Conservation (phyloP, 805 yeast genomes). For the Cyberlindnera xylosilytica region DNA sequence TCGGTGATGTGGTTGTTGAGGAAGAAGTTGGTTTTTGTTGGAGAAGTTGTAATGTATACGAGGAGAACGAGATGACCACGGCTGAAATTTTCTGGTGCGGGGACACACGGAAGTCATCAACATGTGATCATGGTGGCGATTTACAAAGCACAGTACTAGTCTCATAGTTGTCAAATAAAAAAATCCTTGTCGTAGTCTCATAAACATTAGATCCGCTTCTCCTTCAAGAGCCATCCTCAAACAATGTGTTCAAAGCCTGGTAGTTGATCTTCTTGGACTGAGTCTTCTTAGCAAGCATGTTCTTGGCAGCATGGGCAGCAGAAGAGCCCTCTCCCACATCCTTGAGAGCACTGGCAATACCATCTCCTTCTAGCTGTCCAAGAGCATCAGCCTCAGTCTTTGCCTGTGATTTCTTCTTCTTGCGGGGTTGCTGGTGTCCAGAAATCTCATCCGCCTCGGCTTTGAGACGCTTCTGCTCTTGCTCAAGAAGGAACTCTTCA, state of each 20-base stretch:
- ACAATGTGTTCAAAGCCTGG: slow-evolving; percentile 62
- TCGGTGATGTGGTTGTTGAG: neutral
- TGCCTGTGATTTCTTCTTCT: slow-evolving; percentile 40
- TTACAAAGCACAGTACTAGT: too few relatives aligned
- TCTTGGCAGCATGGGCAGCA: slow-evolving; percentile 78
- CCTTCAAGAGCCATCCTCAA: slow-evolving; percentile 22
- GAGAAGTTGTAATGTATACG: too few relatives aligned
- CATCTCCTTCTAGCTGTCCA: slow-evolving; percentile 30
- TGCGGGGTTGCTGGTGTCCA: slow-evolving; percentile 63
- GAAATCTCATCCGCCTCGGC: slow-evolving; percentile 83
- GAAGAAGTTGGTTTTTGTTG: neutral
- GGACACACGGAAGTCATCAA: too few relatives aligned
- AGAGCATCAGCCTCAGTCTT: slow-evolving; percentile 31
- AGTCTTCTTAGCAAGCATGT: slow-evolving; percentile 69
- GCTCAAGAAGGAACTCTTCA: slow-evolving; percentile 79
- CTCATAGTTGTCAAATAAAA: too few relatives aligned
- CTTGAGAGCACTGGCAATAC: slow-evolving; percentile 41
- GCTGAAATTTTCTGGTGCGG: too few relatives aligned
- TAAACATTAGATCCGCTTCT: too few relatives aligned
- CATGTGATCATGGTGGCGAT: too few relatives aligned
- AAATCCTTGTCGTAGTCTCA: neutral
- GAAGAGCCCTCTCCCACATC: slow-evolving; percentile 42
- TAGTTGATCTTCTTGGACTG: slow-evolving; percentile 91
- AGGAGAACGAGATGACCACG: too few relatives aligned
- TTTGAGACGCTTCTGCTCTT: slow-evolving; percentile 79